phyloP scores from a whole-genome alignment of 129 eudicot genomes.

The Lactuca saligna region DNA sequence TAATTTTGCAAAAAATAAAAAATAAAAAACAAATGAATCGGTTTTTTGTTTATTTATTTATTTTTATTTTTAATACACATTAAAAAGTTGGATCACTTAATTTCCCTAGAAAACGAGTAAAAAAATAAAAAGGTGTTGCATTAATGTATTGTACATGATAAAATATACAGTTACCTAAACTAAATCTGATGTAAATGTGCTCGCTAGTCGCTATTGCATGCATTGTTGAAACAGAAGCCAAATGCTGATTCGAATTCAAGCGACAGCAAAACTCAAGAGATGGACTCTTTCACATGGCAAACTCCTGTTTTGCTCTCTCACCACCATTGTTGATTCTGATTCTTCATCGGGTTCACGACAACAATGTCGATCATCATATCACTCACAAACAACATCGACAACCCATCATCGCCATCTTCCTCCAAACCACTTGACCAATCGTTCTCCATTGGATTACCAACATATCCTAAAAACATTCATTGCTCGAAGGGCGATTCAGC shows the following conservation, averaged over 20 bases:
- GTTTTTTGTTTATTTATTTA: no score
- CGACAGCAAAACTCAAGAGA: constrained; percentile 27
- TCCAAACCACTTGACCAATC: constrained; percentile 22
- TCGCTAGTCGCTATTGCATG: no score
- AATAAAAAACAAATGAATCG: no score
- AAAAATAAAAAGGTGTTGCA: no score
- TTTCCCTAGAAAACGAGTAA: no score
- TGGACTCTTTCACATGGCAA: constrained; percentile 5
- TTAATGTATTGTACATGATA: no score
- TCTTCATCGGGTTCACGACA: not conserved
- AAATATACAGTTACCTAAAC: no score
- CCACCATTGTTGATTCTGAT: constrained; percentile 15
- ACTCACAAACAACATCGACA: constrained; percentile 16
- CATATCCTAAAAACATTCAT: constrained; percentile 45
- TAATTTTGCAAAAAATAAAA: no score
- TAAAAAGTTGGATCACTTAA: no score
- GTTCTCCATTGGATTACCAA: constrained; percentile 27
- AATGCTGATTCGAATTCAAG: constrained; percentile 22
- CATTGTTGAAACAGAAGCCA: constrained; percentile 2
- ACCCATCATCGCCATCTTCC: constrained; percentile 13
- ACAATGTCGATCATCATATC: constrained; percentile 26
- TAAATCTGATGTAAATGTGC: no score
- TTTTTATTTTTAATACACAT: no score
- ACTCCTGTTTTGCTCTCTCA: constrained; percentile 7
- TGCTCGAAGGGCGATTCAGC: constrained; percentile 51